These are phyloP conservation scores for Acaromyces ingoldii DNA, from an alignment of 1,284 basidiomycete species.

Conservation along the genomic window DNA sequence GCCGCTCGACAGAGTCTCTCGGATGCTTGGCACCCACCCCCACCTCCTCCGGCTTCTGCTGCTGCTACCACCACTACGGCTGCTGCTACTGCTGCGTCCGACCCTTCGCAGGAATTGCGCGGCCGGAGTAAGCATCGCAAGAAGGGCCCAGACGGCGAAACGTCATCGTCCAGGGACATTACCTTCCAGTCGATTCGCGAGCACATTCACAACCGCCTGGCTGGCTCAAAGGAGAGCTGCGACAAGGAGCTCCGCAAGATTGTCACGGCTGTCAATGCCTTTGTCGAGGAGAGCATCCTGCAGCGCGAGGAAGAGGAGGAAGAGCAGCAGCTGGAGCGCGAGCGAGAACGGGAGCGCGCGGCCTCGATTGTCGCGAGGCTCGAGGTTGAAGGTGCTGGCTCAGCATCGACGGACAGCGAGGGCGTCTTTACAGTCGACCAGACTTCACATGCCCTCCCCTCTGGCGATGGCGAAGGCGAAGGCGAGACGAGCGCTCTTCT, in stretches of 20 bases:
- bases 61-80: conserved; percentile 56
- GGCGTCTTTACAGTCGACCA: too few species aligned
- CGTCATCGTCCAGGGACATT: conserved; percentile 28
- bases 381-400: conserved; percentile 10
- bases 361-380: too few species aligned
- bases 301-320: conserved; percentile 64
- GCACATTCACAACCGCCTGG: conserved; percentile 87
- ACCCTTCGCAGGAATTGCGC: background rate
- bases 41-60: conserved; percentile 55
- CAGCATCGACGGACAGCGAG: too few species aligned
- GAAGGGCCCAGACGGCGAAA: background rate
- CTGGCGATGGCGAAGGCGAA: too few species aligned
- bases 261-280: conserved; percentile 83
- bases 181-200: conserved; percentile 68
- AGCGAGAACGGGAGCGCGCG: background rate
- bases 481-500: too few species aligned
- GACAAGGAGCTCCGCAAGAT: conserved; percentile 90
- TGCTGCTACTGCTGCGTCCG: conserved; percentile 21
- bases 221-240: conserved; percentile 88
- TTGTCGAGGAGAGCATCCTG: conserved; percentile 82
- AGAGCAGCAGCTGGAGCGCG: conserved; percentile 38
- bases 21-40: background rate
- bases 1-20: background rate
- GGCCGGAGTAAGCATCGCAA: background rate
- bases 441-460: too few species aligned